Base-by-base conservation (phyloP, 148 eudicot species). In the Linanthus parryae region DNA sequence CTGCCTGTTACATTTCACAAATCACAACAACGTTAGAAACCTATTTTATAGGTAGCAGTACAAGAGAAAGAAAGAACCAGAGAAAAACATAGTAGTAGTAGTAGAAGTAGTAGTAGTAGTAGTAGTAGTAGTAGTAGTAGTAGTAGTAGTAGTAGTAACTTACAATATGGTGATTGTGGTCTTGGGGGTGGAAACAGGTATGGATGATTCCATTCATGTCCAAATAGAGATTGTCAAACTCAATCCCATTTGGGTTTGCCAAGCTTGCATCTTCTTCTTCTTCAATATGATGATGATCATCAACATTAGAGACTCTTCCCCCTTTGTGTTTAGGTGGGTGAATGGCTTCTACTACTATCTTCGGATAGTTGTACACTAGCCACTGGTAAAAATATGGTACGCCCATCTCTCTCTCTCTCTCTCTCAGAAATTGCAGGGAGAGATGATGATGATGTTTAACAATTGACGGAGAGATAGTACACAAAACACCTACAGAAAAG, bases 161-260 rank as follows among this genome's bases (percentile, higher is more conserved):
- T 44, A 33, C 27, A 47, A n/a, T n/a, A n/a, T n/a, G n/a, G n/a
- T 25, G 18, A 47, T 47, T 34, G 15, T 4, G 17, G 3, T 9
- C 71, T 13, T 74, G 75, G 3, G 80, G 80, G n/a, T 74, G 80
- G 17, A 74, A 74, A 43, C 80, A 70, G 0, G 72, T 75, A 7
- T 74, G 72, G 10, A 74, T 66, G 7, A 70, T 70, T 2, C 72
- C 75, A 15, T 70, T 74, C 75, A 74, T 70, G 13, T 74, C 80
- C 0, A 74, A 60, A 30, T 70, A 74, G 0, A 74, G 22, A 10
- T 70, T 70, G 24, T 74, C 72, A 17, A 61, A 70, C 47, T 74
- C 75, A 0, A 61, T 3, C 1, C 54, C 44, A 39, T 70, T 62
- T 3, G 79, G 74, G 38, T 74, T 74, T 0, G 57, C 61, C 6